A percentile compares a stretch with the other conserved stretches of the same genome.
These are phyloP conservation scores for Plenodomus biglobosus DNA, from an alignment of 2,329 filamentous ascomycete genomes.

Conservation along the genomic window DNA sequence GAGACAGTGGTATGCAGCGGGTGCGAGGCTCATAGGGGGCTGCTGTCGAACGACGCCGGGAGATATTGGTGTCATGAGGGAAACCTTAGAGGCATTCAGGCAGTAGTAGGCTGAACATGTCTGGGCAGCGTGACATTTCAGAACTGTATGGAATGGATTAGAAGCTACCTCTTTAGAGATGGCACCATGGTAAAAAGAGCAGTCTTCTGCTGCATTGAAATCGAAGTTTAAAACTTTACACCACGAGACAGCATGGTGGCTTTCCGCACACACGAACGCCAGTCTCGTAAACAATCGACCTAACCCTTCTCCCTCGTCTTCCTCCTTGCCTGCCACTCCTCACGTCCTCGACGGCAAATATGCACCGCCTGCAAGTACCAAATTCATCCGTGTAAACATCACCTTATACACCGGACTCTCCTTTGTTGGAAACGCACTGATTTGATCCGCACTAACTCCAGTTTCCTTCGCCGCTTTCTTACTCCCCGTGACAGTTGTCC, in stretches of 20 bases:
- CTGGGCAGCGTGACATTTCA: no score
- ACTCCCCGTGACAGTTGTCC: constrained; percentile 43
- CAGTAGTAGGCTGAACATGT: no score
- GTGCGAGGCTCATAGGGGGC: constrained; percentile 50
- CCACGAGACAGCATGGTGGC: no score
- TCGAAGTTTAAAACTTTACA: no score
- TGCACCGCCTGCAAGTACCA: constrained; percentile 80
- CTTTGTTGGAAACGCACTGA: constrained; percentile 93
- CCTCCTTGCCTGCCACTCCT: not conserved
- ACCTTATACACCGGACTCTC: constrained; percentile 94
- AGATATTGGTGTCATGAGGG: constrained; percentile 43
- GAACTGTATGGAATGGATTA: no score
- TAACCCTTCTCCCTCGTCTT: no score
- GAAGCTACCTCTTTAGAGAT: no score
- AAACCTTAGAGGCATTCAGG: constrained; percentile 25
- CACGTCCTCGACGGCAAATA: constrained; percentile 54
- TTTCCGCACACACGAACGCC: no score
- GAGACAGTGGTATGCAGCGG: constrained; percentile 38
- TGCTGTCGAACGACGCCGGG: constrained; percentile 51
- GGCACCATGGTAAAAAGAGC: no score
- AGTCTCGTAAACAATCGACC: no score
- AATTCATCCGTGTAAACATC: constrained; percentile 91
- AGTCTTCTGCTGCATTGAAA: no score
- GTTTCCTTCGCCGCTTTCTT: constrained; percentile 86
- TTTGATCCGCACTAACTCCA: constrained; percentile 87